Evolutionary conservation across 768 basidiomycete species (phyloP), one percentile per base, ranked within the genome.

Genomic region (Leccinum aurantiacum): DNA sequence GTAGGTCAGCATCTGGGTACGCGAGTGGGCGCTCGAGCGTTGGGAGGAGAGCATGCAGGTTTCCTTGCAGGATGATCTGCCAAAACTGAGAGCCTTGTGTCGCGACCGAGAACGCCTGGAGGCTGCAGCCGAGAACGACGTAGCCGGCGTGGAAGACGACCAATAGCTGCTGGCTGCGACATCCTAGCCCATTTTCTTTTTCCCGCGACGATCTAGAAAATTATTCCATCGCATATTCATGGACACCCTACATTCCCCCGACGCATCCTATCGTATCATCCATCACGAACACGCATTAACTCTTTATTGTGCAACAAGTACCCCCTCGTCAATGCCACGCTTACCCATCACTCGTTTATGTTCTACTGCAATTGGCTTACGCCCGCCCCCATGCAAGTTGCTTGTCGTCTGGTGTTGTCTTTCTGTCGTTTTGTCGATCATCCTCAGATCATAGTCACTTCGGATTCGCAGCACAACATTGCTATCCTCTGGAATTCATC

Each of bases 1-100:
- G 38, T 61, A 96, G 89, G 89, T 91, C 33, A 93, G 92, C 67
- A 78, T 88, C 53, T 93, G 84, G 74, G 88, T 95, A 67, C 83
- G 89, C 31, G 82, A 87, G 50, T 98, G 96, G 96, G 93, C 91
- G 0, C 76, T 89, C 38, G 83, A 84, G 27, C 81, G 85, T 31
- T 95, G 91, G 91, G 67, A 76, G 4, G 88, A 91, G 69, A 79
- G 80, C 56, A 73, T 78, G 0, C 79, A 80, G 48, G 87, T 91
- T 17, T 78, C 84, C 33, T 76, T 93, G 48, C 67, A 73, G 13
- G 78, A 78, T 2, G 88, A 90, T 65, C 78, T 93, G 9, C 79
- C 82, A 27, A 62, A 65, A 29, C 31, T 71, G 24, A 71, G 64
- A 22, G 63, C 62, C 0, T 61, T 65, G 3, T 71, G 63, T 56